These are phyloP conservation scores for Lodderomyces elongisporus DNA, from an alignment of 1,139 yeast genomes.

Conservation along the genomic window DNA sequence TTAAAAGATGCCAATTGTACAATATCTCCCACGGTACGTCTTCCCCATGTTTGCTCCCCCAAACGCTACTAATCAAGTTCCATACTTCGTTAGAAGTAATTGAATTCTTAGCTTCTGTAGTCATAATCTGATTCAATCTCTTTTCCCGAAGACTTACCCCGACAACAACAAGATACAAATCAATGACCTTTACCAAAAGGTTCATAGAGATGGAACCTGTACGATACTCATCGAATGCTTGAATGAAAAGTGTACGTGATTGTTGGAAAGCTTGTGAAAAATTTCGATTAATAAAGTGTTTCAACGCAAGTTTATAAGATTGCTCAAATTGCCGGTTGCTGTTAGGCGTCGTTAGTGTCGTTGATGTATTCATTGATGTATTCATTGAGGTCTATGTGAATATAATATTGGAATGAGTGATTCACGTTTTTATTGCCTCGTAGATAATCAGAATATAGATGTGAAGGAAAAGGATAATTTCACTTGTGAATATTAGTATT, in stretches of 20 bases:
- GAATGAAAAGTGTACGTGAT: slow-evolving; percentile 21
- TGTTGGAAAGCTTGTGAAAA: slow-evolving; percentile 31
- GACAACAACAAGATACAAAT: slow-evolving; percentile 33
- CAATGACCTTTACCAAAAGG: slow-evolving; percentile 30
- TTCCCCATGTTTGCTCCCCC: slow-evolving; percentile 13
- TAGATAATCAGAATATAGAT: no score
- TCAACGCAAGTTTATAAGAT: slow-evolving; percentile 34
- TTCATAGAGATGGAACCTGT: slow-evolving; percentile 25
- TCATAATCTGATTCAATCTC: slow-evolving; percentile 12
- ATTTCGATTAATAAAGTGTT: slow-evolving; percentile 37
- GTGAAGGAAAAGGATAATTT: no score
- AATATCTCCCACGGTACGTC: slow-evolving; percentile 31
- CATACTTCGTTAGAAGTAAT: slow-evolving; percentile 21
- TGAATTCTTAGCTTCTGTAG: slow-evolving; percentile 18
- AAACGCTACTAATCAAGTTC: slow-evolving; percentile 7
- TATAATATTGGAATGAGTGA: no score
- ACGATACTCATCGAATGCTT: slow-evolving; percentile 19
- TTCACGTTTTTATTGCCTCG: no score
- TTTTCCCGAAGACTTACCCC: slow-evolving; percentile 25
- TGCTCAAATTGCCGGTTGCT: slow-evolving; percentile 19
- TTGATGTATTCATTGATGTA: slow-evolving; percentile 8
- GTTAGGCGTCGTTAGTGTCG: slow-evolving; percentile 4
- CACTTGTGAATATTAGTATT: no score
- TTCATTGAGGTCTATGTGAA: no score
- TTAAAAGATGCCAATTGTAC: slow-evolving; percentile 30